Base-by-base conservation (phyloP, 2,329 filamentous ascomycete genomes). In the Cucurbitaria berberidis region DNA sequence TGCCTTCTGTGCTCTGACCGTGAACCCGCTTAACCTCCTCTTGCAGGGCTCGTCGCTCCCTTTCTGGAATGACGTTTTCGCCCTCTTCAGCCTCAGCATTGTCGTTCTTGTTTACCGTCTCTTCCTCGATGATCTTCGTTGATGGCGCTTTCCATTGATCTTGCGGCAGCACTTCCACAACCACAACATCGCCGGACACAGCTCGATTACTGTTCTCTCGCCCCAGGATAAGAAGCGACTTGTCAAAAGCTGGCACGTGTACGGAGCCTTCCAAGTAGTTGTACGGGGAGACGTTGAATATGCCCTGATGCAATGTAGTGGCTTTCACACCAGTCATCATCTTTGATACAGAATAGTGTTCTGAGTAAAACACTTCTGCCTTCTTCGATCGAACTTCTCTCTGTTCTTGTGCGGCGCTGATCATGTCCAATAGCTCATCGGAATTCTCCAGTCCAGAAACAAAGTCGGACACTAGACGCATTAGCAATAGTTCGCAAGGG, bases 131-230 rank as follows among this genome's bases (percentile, higher is more conserved):
- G 42, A 99, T 93, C 74, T 96, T 96, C 3, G 91, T 93, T 1
- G 93, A 98, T 1, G 95, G 93, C 40, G 89, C 88, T 76, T 97
- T 98, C 95, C 95, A 99, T 74, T 97, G 93, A 51, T 96, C 91
- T 73, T 93, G 90, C 0, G 95, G 92, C 2, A 99, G 80, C 3
- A 99, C 85, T 75, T 99, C 93, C 13, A 99, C 89, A 2, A 97
- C 93, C 1, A 97, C 93, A 10, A 95, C 80, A 75, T 99, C 95
- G 19, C 93, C 93, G 55, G 95, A 91, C 18, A 99, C 88, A 21
- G 93, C 87, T 62, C 95, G 86, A 76, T 98, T 99, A 80, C 96
- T 97, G 76, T 96, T 97, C 69, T 99, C 95, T 55, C 95, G 85
- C 11, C 95, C 95, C 15, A 98, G 82, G 41, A 99, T 84, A 15